These are phyloP conservation scores for Vigna unguiculata DNA, from an alignment of 306 rosid genomes.

Conservation along the genomic window DNA sequence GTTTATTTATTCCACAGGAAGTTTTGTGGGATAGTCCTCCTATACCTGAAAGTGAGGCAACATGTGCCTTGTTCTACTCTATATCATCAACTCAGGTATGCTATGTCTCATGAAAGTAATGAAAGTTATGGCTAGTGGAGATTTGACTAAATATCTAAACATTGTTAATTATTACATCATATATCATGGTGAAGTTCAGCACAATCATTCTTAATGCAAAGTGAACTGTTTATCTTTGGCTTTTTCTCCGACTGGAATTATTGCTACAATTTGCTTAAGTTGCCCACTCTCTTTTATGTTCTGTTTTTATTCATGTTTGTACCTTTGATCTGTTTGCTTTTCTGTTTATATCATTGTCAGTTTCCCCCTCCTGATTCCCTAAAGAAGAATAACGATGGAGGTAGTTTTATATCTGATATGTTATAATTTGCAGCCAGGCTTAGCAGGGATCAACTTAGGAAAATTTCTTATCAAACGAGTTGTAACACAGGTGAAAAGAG, in stretches of 20 bases:
- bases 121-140: slow-evolving; percentile 31
- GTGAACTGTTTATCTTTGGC: slow-evolving; percentile 29
- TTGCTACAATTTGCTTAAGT: slow-evolving; percentile 31
- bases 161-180: slow-evolving; percentile 17
- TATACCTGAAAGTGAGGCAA: slow-evolving; percentile 79
- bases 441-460: slow-evolving; percentile 93
- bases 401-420: slow-evolving; percentile 41
- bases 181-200: slow-evolving; percentile 26
- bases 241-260: slow-evolving; percentile 31
- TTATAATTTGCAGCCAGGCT: slow-evolving; percentile 76
- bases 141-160: slow-evolving; percentile 8
- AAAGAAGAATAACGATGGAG: slow-evolving; percentile 24
- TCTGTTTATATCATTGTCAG: neutral
- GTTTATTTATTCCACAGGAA: slow-evolving; percentile 59
- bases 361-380: slow-evolving; percentile 23
- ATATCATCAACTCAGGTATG: slow-evolving; percentile 97
- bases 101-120: neutral
- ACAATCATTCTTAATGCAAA: slow-evolving; percentile 35
- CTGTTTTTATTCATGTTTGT: slow-evolving; percentile 31
- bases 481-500: slow-evolving; percentile 84
- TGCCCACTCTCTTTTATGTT: slow-evolving; percentile 9
- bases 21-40: slow-evolving; percentile 98
- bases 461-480: slow-evolving; percentile 95
- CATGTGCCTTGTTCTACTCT: slow-evolving; percentile 92
- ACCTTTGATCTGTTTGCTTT: slow-evolving; percentile 42